phyloP scores from a whole-genome alignment of 148 eudicot species.

The Rhododendron molle region DNA sequence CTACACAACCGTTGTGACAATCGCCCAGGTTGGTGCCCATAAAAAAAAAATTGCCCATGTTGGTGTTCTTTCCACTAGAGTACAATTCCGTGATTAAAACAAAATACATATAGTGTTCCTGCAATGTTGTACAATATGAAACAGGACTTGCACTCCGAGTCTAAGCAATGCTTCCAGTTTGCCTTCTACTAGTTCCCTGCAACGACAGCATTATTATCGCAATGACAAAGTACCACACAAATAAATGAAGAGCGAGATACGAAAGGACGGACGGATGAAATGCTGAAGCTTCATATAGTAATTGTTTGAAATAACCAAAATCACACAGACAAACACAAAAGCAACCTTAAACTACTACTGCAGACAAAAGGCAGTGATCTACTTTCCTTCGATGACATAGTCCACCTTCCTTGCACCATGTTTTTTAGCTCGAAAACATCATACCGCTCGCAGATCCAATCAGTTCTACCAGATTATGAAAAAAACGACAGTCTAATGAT shows the following conservation, averaged over 20 bases:
- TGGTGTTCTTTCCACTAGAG: background rate
- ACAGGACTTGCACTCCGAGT: background rate
- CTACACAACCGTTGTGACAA: background rate
- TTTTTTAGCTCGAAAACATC: background rate
- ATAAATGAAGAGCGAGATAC: background rate
- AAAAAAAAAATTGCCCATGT: background rate
- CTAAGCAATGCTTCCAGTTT: background rate
- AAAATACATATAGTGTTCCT: background rate
- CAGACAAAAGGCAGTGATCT: background rate
- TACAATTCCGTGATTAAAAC: background rate
- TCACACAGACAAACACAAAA: background rate
- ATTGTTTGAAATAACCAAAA: background rate
- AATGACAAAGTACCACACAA: background rate
- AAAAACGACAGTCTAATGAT: constrained; percentile 3
- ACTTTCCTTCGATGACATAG: background rate
- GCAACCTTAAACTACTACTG: background rate
- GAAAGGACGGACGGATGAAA: background rate
- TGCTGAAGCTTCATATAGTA: background rate
- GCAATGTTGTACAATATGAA: background rate
- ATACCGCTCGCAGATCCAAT: background rate
- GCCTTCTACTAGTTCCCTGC: background rate
- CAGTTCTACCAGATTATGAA: background rate
- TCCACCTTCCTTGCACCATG: background rate
- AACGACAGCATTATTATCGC: background rate
- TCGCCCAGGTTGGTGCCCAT: background rate